Percentiles rank a stretch among this genome's conserved stretches.
Evolutionary conservation across 1,284 basidiomycete species (phyloP).

Genomic region (Sporisorium reilianum): DNA sequence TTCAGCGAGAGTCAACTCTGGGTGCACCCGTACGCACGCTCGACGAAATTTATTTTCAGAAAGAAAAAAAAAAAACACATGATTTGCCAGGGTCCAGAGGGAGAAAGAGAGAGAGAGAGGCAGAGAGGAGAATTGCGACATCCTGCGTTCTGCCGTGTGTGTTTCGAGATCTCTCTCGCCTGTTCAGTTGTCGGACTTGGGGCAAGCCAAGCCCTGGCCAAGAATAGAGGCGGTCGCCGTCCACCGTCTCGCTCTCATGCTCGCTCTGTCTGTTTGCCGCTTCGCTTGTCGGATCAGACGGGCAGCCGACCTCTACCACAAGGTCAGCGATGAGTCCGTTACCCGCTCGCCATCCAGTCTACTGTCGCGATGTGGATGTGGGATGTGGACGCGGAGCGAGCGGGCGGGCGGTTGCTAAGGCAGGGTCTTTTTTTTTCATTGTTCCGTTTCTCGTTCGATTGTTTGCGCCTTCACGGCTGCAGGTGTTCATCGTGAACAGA

Average conservation of each 20-base stretch:
- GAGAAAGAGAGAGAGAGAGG: not conserved
- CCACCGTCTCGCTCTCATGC: conserved; percentile 12
- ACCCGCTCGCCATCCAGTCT: no score
- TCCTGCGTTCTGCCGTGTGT: conserved; percentile 16
- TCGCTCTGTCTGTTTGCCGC: not conserved
- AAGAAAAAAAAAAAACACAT: conserved; percentile 1
- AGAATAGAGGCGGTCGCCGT: conserved; percentile 31
- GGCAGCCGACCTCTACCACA: no score
- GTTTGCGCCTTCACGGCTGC: conserved; percentile 3
- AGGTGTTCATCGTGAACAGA: not conserved
- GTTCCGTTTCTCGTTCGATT: not conserved
- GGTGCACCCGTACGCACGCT: conserved; percentile 4
- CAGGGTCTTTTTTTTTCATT: not conserved
- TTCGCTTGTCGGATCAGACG: not conserved
- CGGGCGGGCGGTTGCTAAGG: not conserved
- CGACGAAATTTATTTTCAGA: not conserved
- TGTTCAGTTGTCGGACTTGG: not conserved
- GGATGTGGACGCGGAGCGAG: no score
- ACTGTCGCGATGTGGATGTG: no score
- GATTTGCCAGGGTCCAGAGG: conserved; percentile 10
- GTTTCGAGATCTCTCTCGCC: conserved; percentile 17
- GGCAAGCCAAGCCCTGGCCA: conserved; percentile 38
- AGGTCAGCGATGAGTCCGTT: not conserved
- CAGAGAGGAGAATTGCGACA: conserved; percentile 29
- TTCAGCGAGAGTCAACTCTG: conserved; percentile 44